Percentiles rank a stretch among this genome's conserved stretches.
Conservation (phyloP, 805 yeast genomes). For the Lipomyces chichibuensis region DNA sequence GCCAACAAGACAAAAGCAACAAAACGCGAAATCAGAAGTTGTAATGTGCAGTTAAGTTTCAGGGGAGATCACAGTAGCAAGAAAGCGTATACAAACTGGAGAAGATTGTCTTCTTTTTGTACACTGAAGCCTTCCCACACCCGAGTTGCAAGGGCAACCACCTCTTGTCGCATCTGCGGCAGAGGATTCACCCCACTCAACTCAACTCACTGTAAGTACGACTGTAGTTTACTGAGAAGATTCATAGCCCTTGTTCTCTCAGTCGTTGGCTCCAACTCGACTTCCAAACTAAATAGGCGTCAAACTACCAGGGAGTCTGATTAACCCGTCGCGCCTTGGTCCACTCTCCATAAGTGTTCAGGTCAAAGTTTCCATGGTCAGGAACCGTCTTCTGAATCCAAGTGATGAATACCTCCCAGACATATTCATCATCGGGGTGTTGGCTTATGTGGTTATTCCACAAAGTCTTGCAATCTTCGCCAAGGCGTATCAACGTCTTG, state of each 20-base stretch:
- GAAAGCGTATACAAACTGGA: no score
- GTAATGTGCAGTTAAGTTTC: no score
- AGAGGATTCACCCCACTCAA: slow-evolving; percentile 3
- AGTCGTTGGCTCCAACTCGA: neutral
- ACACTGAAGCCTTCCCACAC: neutral
- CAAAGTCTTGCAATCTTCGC: neutral
- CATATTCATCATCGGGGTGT: slow-evolving; percentile 1
- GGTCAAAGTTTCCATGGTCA: neutral
- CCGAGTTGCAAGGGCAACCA: slow-evolving; percentile 4
- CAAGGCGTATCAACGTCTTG: neutral
- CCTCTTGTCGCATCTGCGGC: slow-evolving; percentile 1
- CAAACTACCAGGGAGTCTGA: slow-evolving; percentile 4
- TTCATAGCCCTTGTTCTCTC: neutral
- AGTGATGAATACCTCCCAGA: neutral
- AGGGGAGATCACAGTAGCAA: no score
- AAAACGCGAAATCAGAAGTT: no score
- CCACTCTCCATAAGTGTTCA: slow-evolving; percentile 7
- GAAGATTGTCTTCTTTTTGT: neutral
- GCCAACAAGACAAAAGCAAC: no score
- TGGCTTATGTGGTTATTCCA: neutral
- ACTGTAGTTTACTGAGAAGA: neutral
- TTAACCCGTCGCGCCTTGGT: neutral
- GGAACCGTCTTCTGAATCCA: slow-evolving; percentile 1
- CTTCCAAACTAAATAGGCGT: neutral
- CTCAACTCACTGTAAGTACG: neutral